Base-by-base conservation (phyloP, 1,284 basidiomycete species). In the Macrocystidia cucumis region DNA sequence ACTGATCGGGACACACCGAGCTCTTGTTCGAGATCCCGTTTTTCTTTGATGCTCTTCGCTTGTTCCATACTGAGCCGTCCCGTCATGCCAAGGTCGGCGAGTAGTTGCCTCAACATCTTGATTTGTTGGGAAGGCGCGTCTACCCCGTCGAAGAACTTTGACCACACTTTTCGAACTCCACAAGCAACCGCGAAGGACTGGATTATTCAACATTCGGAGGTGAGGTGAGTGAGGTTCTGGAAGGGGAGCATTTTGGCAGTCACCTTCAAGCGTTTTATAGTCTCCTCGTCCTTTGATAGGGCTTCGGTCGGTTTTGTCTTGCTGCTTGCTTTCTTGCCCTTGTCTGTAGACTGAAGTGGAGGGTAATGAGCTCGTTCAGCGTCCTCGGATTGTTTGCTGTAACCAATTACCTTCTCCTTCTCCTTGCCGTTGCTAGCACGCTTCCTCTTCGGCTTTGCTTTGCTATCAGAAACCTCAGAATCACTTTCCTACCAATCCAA, bases 161-260 rank as follows among this genome's bases (percentile, higher is more conserved):
- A 72, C 89, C 89, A 92, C 18, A 75, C 65, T 57, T 87, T 91
- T 37, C 87, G 74, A 4, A 86, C 68, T 3, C 89, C 89, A 46
- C 90, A 91, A 0, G 84, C 84, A 5, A 73, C 57, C 1, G 92
- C 75, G 14, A 88, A 64, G 16, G 72, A 63, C 82, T 85, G 35
- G 1, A 32, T 16, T 33, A 7, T 9, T 29, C 11, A 45, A n/a
- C n/a, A n/a, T n/a, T n/a, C n/a, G n/a, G n/a, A n/a, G n/a, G n/a
- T n/a, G n/a, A n/a, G n/a, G n/a, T n/a, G 12, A 32, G 37, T 18
- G 11, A 29, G 11, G 30, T 23, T 14, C 18, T 26, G 14, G 19
- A 18, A 24, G 20, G 34, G 32, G 21, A 33, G 6, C 24, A 29
- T 18, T 9, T 29, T 8, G 32, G 17, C 31, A 34, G 45, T 27